These are phyloP conservation scores for Psilocybe tampanensis DNA, from an alignment of 768 basidiomycete species.

Conservation along the genomic window DNA sequence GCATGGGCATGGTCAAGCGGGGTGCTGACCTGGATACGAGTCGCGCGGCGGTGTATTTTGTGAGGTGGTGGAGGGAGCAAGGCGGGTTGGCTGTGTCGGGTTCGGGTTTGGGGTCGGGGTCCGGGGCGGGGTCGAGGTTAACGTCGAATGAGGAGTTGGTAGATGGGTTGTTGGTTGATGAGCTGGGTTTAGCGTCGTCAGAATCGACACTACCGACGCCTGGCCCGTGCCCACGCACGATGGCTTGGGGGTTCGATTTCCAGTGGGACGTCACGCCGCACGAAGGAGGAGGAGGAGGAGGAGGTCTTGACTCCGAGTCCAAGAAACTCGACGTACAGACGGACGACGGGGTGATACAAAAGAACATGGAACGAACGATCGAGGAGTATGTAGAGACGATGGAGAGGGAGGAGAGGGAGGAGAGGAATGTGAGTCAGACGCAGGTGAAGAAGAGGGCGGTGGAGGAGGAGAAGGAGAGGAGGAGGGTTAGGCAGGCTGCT, in stretches of 20 bases:
- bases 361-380: conserved; percentile 73
- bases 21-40: conserved; percentile 73
- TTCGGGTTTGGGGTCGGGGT: too few relatives aligned
- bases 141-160: too few relatives aligned
- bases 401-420: conserved; percentile 52
- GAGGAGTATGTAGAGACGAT: conserved; percentile 49
- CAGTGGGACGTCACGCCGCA: conserved; percentile 66
- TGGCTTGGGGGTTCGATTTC: conserved; percentile 87
- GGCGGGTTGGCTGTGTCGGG: conserved; percentile 65
- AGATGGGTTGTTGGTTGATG: too few relatives aligned
- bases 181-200: too few relatives aligned
- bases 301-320: conserved; percentile 27
- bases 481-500: conserved; percentile 36
- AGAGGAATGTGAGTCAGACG: conserved; percentile 65
- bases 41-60: conserved; percentile 79
- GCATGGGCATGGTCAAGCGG: conserved; percentile 82
- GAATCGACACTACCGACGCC: too few relatives aligned
- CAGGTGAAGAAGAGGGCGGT: conserved; percentile 65
- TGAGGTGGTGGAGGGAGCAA: conserved; percentile 86
- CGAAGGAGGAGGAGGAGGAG: conserved; percentile 25
- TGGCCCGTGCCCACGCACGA: too few relatives aligned
- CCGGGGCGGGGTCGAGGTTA: too few relatives aligned
- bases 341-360: conserved; percentile 56
- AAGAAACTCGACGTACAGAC: too few relatives aligned
- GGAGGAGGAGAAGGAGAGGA: conserved; percentile 41